Evolutionary conservation across 2,329 filamentous ascomycete genomes (phyloP).

Genomic region (Pestalotiopsis sp.): DNA sequence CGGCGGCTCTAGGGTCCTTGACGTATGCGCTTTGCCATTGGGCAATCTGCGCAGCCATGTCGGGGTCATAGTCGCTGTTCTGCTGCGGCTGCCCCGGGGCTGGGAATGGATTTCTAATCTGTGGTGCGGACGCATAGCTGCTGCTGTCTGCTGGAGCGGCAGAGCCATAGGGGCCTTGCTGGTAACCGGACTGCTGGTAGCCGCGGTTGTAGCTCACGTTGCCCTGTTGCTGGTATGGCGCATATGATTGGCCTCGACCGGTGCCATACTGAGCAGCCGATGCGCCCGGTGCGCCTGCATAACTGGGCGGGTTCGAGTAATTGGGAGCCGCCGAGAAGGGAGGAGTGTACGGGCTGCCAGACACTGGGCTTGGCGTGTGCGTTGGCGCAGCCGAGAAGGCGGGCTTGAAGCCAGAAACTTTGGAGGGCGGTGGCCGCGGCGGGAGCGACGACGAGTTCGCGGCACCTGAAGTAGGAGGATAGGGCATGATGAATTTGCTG

Average conservation of each 20-base stretch:
- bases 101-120: conserved; percentile 82
- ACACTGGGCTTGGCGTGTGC: conserved; percentile 32
- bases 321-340: conserved; percentile 30
- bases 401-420: conserved; percentile 49
- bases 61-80: conserved; percentile 64
- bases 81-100: conserved; percentile 53
- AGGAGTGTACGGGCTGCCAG: conserved; percentile 36
- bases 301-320: conserved; percentile 39
- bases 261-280: conserved; percentile 47
- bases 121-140: conserved; percentile 59
- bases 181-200: conserved; percentile 31
- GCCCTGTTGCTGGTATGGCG: conserved; percentile 39
- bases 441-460: conserved; percentile 65
- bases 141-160: conserved; percentile 37
- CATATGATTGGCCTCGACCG: conserved; percentile 33
- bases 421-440: conserved; percentile 72
- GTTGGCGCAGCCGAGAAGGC: conserved; percentile 47
- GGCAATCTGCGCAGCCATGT: conserved; percentile 88
- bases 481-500: conserved; percentile 76
- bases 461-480: conserved; percentile 83
- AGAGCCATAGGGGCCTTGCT: conserved; percentile 27
- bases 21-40: conserved; percentile 94
- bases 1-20: conserved; percentile 56
- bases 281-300: conserved; percentile 40
- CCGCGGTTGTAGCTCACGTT: conserved; percentile 28